Evolutionary conservation across 768 basidiomycete species (phyloP).

Genomic region (Lyophyllum decastes): DNA sequence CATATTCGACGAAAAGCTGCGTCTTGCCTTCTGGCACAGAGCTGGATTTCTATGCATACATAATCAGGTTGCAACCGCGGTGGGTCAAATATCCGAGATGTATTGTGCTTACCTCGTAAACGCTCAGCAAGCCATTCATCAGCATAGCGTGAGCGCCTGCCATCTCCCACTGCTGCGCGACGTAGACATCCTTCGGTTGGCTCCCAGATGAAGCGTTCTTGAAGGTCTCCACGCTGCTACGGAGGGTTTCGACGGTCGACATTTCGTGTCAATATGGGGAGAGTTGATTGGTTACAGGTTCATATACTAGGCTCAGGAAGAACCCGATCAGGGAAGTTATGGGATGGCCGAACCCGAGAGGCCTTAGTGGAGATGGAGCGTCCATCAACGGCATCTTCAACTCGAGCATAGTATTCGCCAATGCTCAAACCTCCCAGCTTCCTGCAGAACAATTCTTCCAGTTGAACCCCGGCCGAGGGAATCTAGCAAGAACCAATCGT

Average conservation of each 20-base stretch:
- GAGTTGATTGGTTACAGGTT: not conserved
- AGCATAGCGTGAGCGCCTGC: constrained; percentile 19
- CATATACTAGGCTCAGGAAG: not conserved
- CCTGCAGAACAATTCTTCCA: not conserved
- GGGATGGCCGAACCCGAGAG: not conserved
- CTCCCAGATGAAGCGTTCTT: constrained; percentile 4
- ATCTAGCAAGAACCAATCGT: not conserved
- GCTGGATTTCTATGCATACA: constrained; percentile 3
- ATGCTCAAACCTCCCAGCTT: too few relatives aligned
- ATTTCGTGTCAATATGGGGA: not conserved
- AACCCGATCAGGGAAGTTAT: not conserved
- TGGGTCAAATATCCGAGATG: not conserved
- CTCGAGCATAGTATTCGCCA: not conserved
- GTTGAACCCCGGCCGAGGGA: not conserved
- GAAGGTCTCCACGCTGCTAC: constrained; percentile 14
- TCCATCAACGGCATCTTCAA: not conserved
- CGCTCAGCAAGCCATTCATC: constrained; percentile 15
- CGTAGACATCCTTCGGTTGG: constrained; percentile 19
- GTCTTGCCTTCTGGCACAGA: constrained; percentile 7
- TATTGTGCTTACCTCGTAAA: constrained; percentile 13
- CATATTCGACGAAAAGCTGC: constrained; percentile 17
- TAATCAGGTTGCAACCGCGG: not conserved
- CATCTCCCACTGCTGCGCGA: constrained; percentile 21
- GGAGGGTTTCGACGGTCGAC: constrained; percentile 16
- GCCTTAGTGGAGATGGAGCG: not conserved